phyloP scores from a whole-genome alignment of 1,284 basidiomycete genomes.

The Naganishia albida region DNA sequence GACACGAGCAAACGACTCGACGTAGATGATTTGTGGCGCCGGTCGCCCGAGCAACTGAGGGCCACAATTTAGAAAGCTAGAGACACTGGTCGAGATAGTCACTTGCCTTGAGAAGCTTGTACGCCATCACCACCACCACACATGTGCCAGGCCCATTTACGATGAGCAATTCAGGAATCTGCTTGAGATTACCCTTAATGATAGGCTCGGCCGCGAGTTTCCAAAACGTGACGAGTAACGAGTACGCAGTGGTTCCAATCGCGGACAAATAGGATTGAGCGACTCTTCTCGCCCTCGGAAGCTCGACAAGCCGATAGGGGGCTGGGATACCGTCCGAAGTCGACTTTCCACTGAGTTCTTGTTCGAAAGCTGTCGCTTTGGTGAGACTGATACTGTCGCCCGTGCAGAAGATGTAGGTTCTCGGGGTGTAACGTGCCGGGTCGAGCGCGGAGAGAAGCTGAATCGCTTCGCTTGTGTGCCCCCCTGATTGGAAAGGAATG shows the following conservation, averaged over 20 bases:
- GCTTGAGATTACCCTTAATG: slow-evolving; percentile 36
- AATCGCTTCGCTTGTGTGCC: slow-evolving; percentile 89
- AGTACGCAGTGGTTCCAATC: slow-evolving; percentile 64
- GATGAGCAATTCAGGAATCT: slow-evolving; percentile 67
- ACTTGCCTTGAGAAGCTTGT: slow-evolving; percentile 71
- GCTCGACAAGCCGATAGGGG: slow-evolving; percentile 58
- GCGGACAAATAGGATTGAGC: slow-evolving; percentile 74
- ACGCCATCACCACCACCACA: slow-evolving; percentile 72
- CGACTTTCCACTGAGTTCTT: slow-evolving; percentile 40
- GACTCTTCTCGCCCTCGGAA: slow-evolving; percentile 82
- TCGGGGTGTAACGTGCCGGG: slow-evolving; percentile 69
- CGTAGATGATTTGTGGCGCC: slow-evolving; percentile 77
- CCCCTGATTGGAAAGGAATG: slow-evolving; percentile 61
- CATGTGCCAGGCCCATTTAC: slow-evolving; percentile 97
- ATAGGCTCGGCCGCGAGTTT: slow-evolving; percentile 62
- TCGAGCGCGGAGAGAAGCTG: slow-evolving; percentile 74
- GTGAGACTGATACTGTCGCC: slow-evolving; percentile 76
- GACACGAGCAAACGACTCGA: slow-evolving; percentile 94
- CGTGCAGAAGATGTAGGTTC: slow-evolving; percentile 79
- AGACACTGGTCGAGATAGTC: neutral
- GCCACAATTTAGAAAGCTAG: neutral
- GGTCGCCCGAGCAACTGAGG: slow-evolving; percentile 71
- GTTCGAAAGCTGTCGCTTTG: slow-evolving; percentile 72
- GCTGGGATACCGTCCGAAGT: neutral
- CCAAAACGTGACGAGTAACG: slow-evolving; percentile 63